Evolutionary conservation across 2,329 filamentous ascomycete genomes (phyloP).

Genomic region (Zymoseptoria ardabiliae): DNA sequence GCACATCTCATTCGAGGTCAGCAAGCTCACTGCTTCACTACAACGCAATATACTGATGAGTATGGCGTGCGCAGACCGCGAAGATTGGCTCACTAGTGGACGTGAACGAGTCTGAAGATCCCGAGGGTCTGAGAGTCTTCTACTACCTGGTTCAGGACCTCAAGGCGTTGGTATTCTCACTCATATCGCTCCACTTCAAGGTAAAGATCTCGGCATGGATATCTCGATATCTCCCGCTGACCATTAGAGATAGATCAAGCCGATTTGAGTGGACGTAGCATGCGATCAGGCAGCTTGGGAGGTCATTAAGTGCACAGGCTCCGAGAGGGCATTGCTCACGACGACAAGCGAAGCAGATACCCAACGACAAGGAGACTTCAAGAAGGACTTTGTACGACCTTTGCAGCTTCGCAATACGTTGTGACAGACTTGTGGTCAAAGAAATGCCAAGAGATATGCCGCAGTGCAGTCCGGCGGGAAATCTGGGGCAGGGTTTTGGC

Average conservation of each 20-base stretch:
- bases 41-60: conserved; percentile 13
- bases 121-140: conserved; percentile 91
- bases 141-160: conserved; percentile 98
- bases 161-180: conserved; percentile 90
- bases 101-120: conserved; percentile 91
- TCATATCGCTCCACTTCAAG: conserved; percentile 98
- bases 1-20: conserved; percentile 94
- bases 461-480: neutral
- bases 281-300: neutral
- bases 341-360: neutral
- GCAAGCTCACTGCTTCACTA: conserved; percentile 17
- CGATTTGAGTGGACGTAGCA: conserved; percentile 18
- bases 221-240: neutral
- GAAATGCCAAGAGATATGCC: neutral
- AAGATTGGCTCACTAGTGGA: conserved; percentile 97
- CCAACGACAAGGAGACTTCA: neutral
- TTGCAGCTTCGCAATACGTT: neutral
- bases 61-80: conserved; percentile 60
- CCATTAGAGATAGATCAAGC: conserved; percentile 23
- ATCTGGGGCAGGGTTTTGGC: neutral
- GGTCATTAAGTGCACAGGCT: neutral
- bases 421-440: neutral
- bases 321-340: neutral
- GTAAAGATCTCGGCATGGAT: conserved; percentile 31
- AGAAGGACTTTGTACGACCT: neutral